Evolutionary conservation across 306 rosid species (phyloP), one percentile per base, ranked within the genome.

Genomic region (Lathyrus sativus): DNA sequence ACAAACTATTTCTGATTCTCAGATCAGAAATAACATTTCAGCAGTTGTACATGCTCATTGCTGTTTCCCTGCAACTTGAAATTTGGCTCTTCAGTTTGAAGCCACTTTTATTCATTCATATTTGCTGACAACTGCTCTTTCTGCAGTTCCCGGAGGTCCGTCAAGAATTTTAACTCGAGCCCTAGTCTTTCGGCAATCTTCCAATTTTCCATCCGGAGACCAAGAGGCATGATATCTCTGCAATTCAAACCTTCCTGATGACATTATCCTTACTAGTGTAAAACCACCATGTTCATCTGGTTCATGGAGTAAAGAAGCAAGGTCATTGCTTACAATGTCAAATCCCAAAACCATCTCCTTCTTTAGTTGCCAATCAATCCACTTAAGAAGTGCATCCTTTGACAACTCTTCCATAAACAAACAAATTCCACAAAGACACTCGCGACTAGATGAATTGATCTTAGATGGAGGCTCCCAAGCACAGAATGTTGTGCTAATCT

Each of bases 151-250:
- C 0, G 91, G 97, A 24, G 97, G 99, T 53, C 97, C 99, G 53
- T 95, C 95, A 55, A 95, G 99, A 77, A 95, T 85, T 80, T 90
- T 90, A 71, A 90, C 79, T 11, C 96, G 96, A 81, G 99, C 96
- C 72, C 89, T 87, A 0, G 97, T 90, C 85, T 95, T 79, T 95
- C 97, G 0, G 89, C 91, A 59, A 95, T 85, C 76, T 90, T 90
- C 82, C 13, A 70, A 37, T 33, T 56, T 65, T 26, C 67, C 71
- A 54, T 76, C 37, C 3, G 44, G 56, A 55, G 54, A 55, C 89
- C 82, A 76, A 1, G 86, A 78, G 29, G 96, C 87, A 29, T 42
- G 61, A 67, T 85, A 89, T 64, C 86, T 80, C 73, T 89, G 93
- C 68, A 78, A 71, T 75, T 89, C 96, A 74, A 89, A 82, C 73